Evolutionary conservation across 179 eudicot genomes (phyloP).

Genomic region (Nepenthes alata): DNA sequence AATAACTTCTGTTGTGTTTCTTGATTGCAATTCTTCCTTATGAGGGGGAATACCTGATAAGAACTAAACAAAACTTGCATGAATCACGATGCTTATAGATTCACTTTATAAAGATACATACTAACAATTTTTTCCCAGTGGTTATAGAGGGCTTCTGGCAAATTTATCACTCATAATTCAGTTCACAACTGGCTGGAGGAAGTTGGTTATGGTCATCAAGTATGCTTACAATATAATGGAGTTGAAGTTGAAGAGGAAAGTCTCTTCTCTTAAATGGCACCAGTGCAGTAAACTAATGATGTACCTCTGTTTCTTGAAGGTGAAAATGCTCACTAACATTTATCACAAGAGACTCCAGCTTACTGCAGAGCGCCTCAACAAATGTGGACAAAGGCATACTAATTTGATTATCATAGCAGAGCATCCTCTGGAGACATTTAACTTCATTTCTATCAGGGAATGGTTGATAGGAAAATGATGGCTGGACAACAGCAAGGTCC

Average conservation of each 20-base stretch:
- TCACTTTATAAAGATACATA: too few relatives aligned
- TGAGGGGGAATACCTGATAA: slow-evolving; percentile 57
- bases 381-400: slow-evolving; percentile 22
- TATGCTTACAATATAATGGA: neutral
- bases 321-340: slow-evolving; percentile 33
- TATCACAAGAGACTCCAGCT: slow-evolving; percentile 38
- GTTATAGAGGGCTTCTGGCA: too few relatives aligned
- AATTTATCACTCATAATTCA: too few relatives aligned
- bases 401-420: slow-evolving; percentile 28
- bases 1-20: slow-evolving; percentile 51
- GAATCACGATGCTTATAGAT: too few relatives aligned
- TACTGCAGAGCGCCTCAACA: slow-evolving; percentile 41
- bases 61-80: too few relatives aligned
- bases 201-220: neutral
- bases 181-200: too few relatives aligned
- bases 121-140: too few relatives aligned
- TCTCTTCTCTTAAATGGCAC: neutral
- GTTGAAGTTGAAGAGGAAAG: neutral
- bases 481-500: slow-evolving; percentile 21
- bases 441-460: slow-evolving; percentile 43
- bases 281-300: slow-evolving; percentile 4
- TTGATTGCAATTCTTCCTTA: slow-evolving; percentile 37
- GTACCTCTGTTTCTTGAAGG: slow-evolving; percentile 73
- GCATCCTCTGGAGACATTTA: slow-evolving; percentile 44
- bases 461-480: slow-evolving; percentile 18